A percentile compares a stretch with the other conserved stretches of the same genome.
These are phyloP conservation scores for Fusarium siculi DNA, from an alignment of 2,329 filamentous ascomycete genomes.

Conservation along the genomic window DNA sequence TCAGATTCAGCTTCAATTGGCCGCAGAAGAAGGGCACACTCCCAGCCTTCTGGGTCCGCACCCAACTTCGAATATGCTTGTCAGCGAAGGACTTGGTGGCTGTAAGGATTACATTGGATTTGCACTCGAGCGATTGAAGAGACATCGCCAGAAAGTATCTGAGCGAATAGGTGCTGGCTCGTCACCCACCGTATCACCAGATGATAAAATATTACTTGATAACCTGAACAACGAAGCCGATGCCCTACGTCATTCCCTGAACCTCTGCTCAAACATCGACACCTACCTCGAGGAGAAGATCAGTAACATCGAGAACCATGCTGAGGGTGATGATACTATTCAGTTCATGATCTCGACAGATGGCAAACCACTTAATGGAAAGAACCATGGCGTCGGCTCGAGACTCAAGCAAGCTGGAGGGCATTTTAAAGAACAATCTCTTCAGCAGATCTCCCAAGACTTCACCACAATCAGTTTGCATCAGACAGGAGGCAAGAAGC, in stretches of 20 bases:
- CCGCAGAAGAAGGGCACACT: neutral
- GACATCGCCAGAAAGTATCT: neutral
- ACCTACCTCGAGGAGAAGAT: neutral
- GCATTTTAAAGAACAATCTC: neutral
- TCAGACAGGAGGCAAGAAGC: neutral
- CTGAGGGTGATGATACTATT: neutral
- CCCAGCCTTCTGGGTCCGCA: neutral
- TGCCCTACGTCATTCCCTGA: neutral
- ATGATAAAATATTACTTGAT: neutral
- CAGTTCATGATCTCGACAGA: neutral
- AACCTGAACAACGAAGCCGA: neutral
- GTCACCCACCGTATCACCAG: fast-evolving
- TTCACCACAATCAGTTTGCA: neutral
- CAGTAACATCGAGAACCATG: neutral
- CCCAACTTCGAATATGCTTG: neutral
- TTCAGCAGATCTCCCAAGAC: neutral
- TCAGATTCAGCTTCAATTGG: neutral
- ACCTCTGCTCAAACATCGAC: neutral
- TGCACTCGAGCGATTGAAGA: neutral
- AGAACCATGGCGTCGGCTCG: neutral
- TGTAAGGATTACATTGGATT: neutral
- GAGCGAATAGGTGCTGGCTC: neutral
- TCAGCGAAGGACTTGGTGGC: neutral
- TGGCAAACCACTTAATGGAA: neutral
- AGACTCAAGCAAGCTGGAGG: neutral